Evolutionary conservation across 202 grass and related monocot species (phyloP), one percentile per base, ranked within the genome.

Genomic region (Cymbopogon flexuosus): DNA sequence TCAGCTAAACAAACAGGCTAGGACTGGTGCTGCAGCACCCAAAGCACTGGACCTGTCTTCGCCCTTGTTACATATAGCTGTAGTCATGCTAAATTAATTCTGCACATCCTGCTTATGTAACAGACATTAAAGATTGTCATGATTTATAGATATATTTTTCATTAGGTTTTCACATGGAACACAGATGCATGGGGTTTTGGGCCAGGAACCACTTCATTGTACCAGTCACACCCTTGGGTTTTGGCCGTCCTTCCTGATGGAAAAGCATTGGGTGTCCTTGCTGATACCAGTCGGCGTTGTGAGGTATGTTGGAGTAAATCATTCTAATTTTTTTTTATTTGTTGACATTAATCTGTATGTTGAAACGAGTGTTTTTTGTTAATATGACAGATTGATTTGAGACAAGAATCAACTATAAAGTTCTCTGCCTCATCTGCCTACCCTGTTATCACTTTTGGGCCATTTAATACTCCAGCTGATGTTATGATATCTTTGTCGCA

Each of bases 151-250:
- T 45, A 29, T 49, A 30, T 84, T 58, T 62, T 36, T 6, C 14
- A 24, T 76, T 65, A 97, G 95, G 84, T 97, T 86, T 97, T 94
- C 85, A 89, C 95, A 66, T 97, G 95, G 95, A 97, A 97, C 84
- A 94, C 92, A 27, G 92, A 93, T 77, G 95, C 90, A 77, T 93
- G 95, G 95, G 92, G 95, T 79, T 97, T 80, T 75, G 86, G 92
- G 27, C 82, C 90, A 84, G 84, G 76, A 84, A 97, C 95, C n/a
- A 93, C 90, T 24, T 94, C 95, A 23, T 79, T 97, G 52, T 97
- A 97, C 68, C 95, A 97, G 71, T 94, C 95, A 52, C 95, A 97
- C 79, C 90, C 95, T 70, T 97, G 92, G 92, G 95, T 97, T 68
- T 59, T 97, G 79, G 92, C 95, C 19, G 21, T 97, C 66, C 84